A percentile compares a stretch with the other conserved stretches of the same genome.
Evolutionary conservation across 78 protist species (phyloP).

Genomic region (Capsaspora owczarzaki): DNA sequence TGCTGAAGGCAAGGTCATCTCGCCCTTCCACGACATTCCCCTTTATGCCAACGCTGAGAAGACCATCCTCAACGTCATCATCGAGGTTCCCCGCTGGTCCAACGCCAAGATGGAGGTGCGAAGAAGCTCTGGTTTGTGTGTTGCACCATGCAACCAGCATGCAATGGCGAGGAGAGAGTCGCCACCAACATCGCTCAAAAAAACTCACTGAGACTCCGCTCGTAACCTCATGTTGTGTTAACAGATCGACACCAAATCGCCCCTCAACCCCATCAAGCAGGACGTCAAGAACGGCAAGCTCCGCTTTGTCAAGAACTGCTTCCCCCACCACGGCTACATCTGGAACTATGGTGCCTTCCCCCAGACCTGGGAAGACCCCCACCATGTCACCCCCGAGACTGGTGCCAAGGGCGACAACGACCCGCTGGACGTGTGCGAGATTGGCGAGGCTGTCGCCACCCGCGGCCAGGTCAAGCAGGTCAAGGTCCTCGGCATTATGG

Average conservation of each 20-base stretch:
- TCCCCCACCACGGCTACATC: constrained; percentile 68
- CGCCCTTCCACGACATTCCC: constrained; percentile 78
- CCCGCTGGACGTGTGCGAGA: constrained; percentile 79
- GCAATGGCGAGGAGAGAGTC: not conserved
- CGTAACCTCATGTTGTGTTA: not conserved
- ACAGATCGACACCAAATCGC: constrained; percentile 50
- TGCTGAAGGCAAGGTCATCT: constrained; percentile 35
- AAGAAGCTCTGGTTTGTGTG: not conserved
- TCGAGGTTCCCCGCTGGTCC: constrained; percentile 77
- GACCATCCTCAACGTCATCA: constrained; percentile 52
- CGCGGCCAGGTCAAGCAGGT: constrained; percentile 71
- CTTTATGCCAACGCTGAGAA: constrained; percentile 22
- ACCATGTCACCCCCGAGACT: constrained; percentile 35
- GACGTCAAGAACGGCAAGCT: constrained; percentile 66
- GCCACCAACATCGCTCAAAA: not conserved
- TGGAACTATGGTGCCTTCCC: constrained; percentile 92
- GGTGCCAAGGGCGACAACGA: constrained; percentile 77
- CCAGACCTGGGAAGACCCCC: constrained; percentile 78
- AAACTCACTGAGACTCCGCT: too few species aligned
- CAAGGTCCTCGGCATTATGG: constrained; percentile 72
- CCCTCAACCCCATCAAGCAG: constrained; percentile 75
- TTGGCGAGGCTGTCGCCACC: not conserved
- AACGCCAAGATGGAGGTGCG: constrained; percentile 71
- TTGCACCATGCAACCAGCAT: not conserved
- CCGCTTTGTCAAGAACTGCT: constrained; percentile 48